phyloP scores from a whole-genome alignment of 176 grass and related monocot species.

The Oryza officinalis region DNA sequence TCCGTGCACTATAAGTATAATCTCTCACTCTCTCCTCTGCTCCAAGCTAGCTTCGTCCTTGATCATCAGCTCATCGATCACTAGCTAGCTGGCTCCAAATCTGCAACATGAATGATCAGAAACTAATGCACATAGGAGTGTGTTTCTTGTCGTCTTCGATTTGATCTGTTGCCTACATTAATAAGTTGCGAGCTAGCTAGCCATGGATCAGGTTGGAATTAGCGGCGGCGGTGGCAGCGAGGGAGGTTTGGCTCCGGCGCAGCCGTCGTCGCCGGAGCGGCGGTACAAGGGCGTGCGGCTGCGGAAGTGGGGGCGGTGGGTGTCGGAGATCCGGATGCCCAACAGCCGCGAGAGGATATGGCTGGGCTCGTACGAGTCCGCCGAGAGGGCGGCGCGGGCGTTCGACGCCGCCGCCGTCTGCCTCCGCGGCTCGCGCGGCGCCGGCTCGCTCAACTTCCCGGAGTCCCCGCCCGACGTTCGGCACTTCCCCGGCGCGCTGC shows the following conservation, averaged over 20 bases:
- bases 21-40: conserved; percentile 4
- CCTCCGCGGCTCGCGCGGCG: conserved; percentile 45
- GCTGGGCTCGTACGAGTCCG: conserved; percentile 48
- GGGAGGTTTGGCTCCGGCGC: not conserved
- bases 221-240: conserved; percentile 9
- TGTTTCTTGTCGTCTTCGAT: too few relatives aligned
- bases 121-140: not conserved
- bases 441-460: conserved; percentile 49
- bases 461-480: conserved; percentile 39
- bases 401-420: conserved; percentile 52
- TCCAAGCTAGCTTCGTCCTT: conserved; percentile 14
- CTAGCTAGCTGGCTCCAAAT: not conserved
- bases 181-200: not conserved
- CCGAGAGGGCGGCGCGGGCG: conserved; percentile 50
- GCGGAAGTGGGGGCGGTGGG: conserved; percentile 56
- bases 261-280: not conserved
- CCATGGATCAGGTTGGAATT: conserved; percentile 34
- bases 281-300: conserved; percentile 51
- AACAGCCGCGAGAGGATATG: conserved; percentile 56
- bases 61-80: not conserved
- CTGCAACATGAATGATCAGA: not conserved
- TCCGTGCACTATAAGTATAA: conserved; percentile 38
- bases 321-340: conserved; percentile 58
- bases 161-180: too few relatives aligned
- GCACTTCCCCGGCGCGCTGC: conserved; percentile 5